A percentile compares a stretch with the other conserved stretches of the same genome.
These are phyloP conservation scores for Rhodocollybia butyracea DNA, from an alignment of 768 basidiomycete genomes.

Conservation along the genomic window DNA sequence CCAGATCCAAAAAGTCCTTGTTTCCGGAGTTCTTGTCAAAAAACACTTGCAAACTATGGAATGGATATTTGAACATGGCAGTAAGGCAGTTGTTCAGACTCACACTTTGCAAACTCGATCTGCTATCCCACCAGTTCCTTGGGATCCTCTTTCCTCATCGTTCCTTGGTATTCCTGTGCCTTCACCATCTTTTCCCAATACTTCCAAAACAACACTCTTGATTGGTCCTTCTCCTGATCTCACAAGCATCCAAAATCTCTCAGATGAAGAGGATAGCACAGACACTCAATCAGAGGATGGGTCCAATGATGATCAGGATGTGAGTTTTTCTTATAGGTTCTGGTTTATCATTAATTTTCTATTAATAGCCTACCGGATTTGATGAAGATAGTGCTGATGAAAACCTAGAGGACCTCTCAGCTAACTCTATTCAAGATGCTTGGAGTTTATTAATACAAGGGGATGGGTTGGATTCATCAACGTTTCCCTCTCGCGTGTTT, in stretches of 20 bases:
- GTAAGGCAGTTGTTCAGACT: neutral
- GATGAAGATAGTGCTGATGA: neutral
- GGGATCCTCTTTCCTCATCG: conserved; percentile 3
- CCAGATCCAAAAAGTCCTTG: conserved; percentile 8
- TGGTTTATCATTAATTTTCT: too few relatives aligned
- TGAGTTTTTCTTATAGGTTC: too few relatives aligned
- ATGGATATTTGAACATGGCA: conserved; percentile 7
- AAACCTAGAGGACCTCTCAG: neutral
- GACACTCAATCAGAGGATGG: neutral
- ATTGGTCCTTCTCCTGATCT: neutral
- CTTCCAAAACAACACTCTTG: neutral
- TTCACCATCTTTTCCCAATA: neutral
- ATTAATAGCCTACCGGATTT: too few relatives aligned
- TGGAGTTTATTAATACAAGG: neutral
- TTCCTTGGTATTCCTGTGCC: conserved; percentile 5
- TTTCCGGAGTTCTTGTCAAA: conserved; percentile 8
- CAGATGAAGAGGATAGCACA: too few relatives aligned
- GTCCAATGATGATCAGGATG: neutral
- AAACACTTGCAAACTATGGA: conserved; percentile 12
- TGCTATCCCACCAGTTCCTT: neutral
- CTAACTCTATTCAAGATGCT: neutral
- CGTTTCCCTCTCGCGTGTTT: conserved; percentile 6
- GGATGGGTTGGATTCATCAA: neutral
- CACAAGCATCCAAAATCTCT: too few relatives aligned
- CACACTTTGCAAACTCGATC: conserved; percentile 13